phyloP scores from a whole-genome alignment of 1,284 basidiomycete species.

The Anthracocystis setariae region DNA sequence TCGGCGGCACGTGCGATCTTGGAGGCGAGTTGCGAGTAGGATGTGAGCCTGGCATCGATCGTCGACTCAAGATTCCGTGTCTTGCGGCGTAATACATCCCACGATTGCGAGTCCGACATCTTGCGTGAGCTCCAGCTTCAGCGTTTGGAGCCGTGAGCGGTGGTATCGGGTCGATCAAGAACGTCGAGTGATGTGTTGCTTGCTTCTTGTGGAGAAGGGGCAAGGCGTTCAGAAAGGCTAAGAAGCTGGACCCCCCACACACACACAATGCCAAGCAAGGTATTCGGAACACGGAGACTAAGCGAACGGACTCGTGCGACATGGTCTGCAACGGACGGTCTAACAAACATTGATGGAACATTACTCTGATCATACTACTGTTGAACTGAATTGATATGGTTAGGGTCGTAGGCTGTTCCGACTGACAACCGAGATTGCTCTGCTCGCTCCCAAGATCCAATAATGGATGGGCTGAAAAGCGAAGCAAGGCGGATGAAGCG shows the following conservation, averaged over 20 bases:
- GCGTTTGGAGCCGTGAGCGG: no score
- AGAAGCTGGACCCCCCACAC: slow-evolving; percentile 5
- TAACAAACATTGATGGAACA: no score
- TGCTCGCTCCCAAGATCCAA: no score
- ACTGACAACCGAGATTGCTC: no score
- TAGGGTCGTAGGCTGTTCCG: no score
- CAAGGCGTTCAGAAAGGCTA: neutral
- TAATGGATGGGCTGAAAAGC: no score
- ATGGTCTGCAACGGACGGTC: no score
- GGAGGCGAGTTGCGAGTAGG: slow-evolving; percentile 85
- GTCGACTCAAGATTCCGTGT: slow-evolving; percentile 89
- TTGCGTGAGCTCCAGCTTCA: neutral
- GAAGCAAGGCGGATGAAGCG: no score
- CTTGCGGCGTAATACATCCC: slow-evolving; percentile 77
- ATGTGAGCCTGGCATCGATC: slow-evolving; percentile 87
- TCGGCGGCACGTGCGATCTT: slow-evolving; percentile 73
- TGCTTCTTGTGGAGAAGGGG: slow-evolving; percentile 3
- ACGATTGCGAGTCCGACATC: slow-evolving; percentile 38
- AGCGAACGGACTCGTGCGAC: neutral
- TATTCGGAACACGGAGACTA: neutral
- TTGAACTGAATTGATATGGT: no score
- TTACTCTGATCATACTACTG: no score
- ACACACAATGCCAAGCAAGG: no score
- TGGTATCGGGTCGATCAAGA: neutral
- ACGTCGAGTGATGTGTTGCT: neutral